A percentile compares a stretch with the other conserved stretches of the same genome.
phyloP scores from a whole-genome alignment of 257 asterid species.

The Plantago ovata region DNA sequence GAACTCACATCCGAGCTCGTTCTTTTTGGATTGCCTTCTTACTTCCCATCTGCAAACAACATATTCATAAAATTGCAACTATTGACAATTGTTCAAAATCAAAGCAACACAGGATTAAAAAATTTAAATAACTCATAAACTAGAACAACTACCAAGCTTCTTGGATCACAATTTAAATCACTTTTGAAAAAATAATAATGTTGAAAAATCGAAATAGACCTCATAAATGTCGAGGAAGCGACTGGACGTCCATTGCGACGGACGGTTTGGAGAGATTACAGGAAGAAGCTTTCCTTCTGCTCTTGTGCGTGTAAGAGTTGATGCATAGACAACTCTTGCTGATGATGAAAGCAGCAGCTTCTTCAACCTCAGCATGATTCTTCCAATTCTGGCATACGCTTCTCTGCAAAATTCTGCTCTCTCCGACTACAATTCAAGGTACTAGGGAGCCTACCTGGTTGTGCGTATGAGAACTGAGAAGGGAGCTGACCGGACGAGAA shows the following conservation, averaged over 20 bases:
- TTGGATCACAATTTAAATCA: too few relatives aligned
- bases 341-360: slow-evolving; percentile 34
- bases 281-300: slow-evolving; percentile 29
- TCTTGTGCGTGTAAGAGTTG: slow-evolving; percentile 3
- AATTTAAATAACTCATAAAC: neutral
- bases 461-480: too few relatives aligned
- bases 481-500: too few relatives aligned
- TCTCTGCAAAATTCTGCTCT: too few relatives aligned
- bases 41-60: slow-evolving; percentile 53
- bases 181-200: neutral
- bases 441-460: too few relatives aligned
- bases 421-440: too few relatives aligned
- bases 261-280: slow-evolving; percentile 31
- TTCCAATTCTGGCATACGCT: too few relatives aligned
- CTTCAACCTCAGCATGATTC: slow-evolving; percentile 56
- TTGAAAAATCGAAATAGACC: slow-evolving; percentile 33
- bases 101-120: neutral
- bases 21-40: slow-evolving; percentile 72
- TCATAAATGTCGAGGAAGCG: slow-evolving; percentile 80
- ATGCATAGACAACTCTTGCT: slow-evolving; percentile 28
- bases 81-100: neutral
- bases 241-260: slow-evolving; percentile 52
- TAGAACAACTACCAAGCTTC: neutral
- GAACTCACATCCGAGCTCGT: slow-evolving; percentile 92
- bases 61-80: neutral